phyloP scores from a whole-genome alignment of 1,139 yeast species.

The Kodamaea ohmeri region DNA sequence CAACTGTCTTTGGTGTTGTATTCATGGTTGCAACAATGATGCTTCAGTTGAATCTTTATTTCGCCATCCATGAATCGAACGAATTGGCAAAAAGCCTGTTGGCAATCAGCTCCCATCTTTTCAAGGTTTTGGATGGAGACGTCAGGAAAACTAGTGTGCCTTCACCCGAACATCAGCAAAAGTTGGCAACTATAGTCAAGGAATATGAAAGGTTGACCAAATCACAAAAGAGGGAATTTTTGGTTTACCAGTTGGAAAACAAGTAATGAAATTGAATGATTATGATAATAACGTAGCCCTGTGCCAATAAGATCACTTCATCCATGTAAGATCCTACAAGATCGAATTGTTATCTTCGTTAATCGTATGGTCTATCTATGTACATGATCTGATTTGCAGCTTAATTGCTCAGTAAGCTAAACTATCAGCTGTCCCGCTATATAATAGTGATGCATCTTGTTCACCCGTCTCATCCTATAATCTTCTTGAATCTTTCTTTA shows the following conservation, averaged over 20 bases:
- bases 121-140: conserved; percentile 7
- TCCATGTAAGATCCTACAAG: too few relatives aligned
- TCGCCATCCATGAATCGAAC: conserved; percentile 25
- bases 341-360: too few relatives aligned
- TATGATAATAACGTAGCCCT: neutral
- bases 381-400: neutral
- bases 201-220: conserved; percentile 1
- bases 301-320: too few relatives aligned
- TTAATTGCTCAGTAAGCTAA: too few relatives aligned
- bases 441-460: too few relatives aligned
- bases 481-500: too few relatives aligned
- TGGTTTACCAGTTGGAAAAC: conserved; percentile 1
- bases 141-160: too few relatives aligned
- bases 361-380: neutral
- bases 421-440: too few relatives aligned
- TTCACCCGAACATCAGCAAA: too few relatives aligned
- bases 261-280: neutral
- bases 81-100: conserved; percentile 27
- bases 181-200: neutral
- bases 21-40: conserved; percentile 21
- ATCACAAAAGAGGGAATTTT: conserved; percentile 1
- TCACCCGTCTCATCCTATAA: neutral
- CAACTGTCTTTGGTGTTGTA: conserved; percentile 9
- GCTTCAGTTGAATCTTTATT: conserved; percentile 24
- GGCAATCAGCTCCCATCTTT: conserved; percentile 22